Base-by-base conservation (phyloP, 1,139 yeast species). In the Sugiyamaella grinbergsii region DNA sequence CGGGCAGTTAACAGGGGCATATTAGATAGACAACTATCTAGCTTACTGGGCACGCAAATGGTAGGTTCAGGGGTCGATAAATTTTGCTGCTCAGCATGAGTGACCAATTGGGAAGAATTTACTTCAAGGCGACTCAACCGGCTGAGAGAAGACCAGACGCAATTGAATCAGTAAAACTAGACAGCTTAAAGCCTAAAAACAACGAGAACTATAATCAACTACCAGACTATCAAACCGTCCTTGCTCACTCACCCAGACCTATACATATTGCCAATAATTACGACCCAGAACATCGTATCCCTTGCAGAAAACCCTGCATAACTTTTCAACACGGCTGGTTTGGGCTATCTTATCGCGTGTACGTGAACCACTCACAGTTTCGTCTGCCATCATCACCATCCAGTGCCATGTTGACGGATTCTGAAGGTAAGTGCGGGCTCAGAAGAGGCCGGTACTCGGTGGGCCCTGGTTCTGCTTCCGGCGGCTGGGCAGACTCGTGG, bases 371-470 rank as follows among this genome's bases (percentile, higher is more conserved):
- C 16, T 3, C 28, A 18, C 10, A 20, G 22, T 10, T 36, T 2
- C 8, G 11, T 5, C n/a, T 22, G 10, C 7, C 18, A 7, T 10
- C 28, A 22, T 36, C 10, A 28, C 13, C 24, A 36, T 36, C 24
- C 18, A 36, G 4, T 16, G 38, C 38, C 10, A 39, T 39, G 42
- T 24, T 39, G 42, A 11, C 31, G 33, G 13, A 8, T 20, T 24
- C 31, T 24, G 23, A 24, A 11, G 32, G 42, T 39, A 26, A 26
- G 42, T 39, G 34, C n/a, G n/a, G n/a, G n/a, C n/a, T n/a, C n/a
- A n/a, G 10, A 24, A 24, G 28, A 24, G 8, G 10, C 5, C 28
- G 28, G 28, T 24, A 26, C 8, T 26, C 10, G 29, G 8, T 26
- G 11, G 8, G 5, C 34, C 13, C 10, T 31, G 13, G 13, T 31